These are phyloP conservation scores for Pyrenula massariospora DNA, from an alignment of 495 filamentous ascomycete species.

Conservation along the genomic window DNA sequence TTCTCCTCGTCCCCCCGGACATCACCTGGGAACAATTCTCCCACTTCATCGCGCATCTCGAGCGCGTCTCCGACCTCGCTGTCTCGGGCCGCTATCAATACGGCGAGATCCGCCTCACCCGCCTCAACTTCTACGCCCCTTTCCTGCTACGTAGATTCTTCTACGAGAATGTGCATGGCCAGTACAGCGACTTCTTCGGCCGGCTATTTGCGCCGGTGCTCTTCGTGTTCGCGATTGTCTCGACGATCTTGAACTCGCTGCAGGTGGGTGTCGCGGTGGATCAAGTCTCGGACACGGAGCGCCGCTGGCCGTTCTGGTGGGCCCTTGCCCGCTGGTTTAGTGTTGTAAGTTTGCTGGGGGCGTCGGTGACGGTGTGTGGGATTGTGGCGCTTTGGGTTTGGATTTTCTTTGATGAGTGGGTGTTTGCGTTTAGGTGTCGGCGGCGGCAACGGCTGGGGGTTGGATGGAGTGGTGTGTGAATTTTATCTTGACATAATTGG, in stretches of 20 bases:
- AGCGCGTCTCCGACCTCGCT: constrained; percentile 7
- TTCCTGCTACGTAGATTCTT: constrained; percentile 4
- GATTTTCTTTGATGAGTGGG: not conserved
- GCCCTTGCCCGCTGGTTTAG: not conserved
- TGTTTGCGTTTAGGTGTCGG: no score
- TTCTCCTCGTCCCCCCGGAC: constrained; percentile 1
- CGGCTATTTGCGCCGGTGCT: constrained; percentile 10
- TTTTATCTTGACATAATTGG: no score
- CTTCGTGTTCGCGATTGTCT: constrained; percentile 14
- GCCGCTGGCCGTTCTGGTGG: not conserved
- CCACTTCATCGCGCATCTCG: constrained; percentile 12
- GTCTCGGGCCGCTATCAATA: constrained; percentile 25
- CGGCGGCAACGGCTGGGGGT: no score
- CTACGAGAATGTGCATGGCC: constrained; percentile 9
- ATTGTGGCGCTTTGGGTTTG: not conserved
- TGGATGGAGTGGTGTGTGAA: no score
- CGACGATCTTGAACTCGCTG: constrained; percentile 18
- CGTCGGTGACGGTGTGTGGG: no score
- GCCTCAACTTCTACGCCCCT: constrained; percentile 23
- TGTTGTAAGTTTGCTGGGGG: not conserved
- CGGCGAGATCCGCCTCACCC: constrained; percentile 30
- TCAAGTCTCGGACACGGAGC: not conserved
- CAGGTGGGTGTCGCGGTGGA: constrained; percentile 13
- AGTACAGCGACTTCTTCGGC: constrained; percentile 12
- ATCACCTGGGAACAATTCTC: constrained; percentile 8